Conservation (phyloP, 1,284 basidiomycete genomes). For the Ustilago shanxiensis region DNA sequence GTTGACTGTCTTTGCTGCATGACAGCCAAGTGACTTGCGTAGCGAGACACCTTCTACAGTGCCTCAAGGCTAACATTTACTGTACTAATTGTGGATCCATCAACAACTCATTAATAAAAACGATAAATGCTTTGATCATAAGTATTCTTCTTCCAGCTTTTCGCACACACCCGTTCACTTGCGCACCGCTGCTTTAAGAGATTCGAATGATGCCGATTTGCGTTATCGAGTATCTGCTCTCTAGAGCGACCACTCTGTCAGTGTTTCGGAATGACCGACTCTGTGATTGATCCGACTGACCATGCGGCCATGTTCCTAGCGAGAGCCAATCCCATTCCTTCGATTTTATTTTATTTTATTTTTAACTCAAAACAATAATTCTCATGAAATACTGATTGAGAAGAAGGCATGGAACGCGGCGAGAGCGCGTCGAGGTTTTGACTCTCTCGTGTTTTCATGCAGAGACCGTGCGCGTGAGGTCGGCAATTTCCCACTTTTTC, state of each 20-base stretch:
- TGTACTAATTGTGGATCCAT: too few relatives aligned
- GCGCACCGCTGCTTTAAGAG: too few relatives aligned
- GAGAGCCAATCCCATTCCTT: conserved; percentile 1
- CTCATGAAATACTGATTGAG: not conserved
- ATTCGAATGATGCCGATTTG: too few relatives aligned
- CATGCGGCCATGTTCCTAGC: conserved; percentile 5
- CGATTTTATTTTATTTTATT: not conserved
- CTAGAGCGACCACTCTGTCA: not conserved
- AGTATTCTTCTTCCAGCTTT: too few relatives aligned
- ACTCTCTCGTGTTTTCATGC: not conserved
- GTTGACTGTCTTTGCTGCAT: too few relatives aligned
- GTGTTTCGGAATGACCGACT: not conserved
- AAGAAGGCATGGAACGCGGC: not conserved
- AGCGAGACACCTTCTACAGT: too few relatives aligned
- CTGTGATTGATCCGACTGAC: conserved; percentile 7
- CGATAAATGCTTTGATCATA: too few relatives aligned
- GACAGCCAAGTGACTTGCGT: conserved; percentile 1
- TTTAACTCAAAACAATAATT: not conserved
- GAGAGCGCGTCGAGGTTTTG: not conserved
- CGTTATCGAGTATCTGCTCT: too few relatives aligned
- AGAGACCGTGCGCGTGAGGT: not conserved
- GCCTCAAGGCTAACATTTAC: too few relatives aligned
- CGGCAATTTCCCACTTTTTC: not conserved
- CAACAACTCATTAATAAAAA: too few relatives aligned
- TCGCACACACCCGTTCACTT: too few relatives aligned